Conservation (phyloP, 1,139 yeast species). For the Candida tetrigidarum region DNA sequence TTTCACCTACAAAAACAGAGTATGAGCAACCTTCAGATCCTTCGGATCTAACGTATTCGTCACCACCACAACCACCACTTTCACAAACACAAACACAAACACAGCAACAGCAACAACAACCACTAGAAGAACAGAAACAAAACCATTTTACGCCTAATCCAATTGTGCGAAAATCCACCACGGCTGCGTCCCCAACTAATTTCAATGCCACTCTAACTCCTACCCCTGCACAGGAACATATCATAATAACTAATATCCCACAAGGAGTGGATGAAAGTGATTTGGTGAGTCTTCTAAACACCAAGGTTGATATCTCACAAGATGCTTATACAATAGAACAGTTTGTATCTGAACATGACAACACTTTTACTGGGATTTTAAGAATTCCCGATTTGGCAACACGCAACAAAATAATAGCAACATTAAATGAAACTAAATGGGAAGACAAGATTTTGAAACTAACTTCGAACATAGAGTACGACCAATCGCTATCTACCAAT, state of each 20-base stretch:
- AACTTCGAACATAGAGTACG: background rate
- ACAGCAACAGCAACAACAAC: constrained; percentile 1
- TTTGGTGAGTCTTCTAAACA: background rate
- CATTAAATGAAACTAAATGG: constrained; percentile 1
- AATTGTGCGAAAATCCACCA: constrained; percentile 4
- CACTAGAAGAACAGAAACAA: background rate
- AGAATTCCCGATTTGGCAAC: constrained; percentile 5
- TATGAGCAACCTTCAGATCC: constrained; percentile 1
- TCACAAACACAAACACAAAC: too few relatives aligned
- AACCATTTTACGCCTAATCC: constrained; percentile 2
- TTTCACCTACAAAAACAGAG: constrained; percentile 22
- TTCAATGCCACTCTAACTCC: background rate
- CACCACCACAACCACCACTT: background rate
- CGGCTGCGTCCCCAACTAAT: constrained; percentile 7
- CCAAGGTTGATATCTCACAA: background rate
- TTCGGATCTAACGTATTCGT: constrained; percentile 1
- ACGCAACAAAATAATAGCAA: constrained; percentile 3
- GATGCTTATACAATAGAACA: background rate
- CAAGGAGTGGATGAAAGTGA: background rate
- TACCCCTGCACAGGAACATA: background rate
- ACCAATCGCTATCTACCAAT: background rate
- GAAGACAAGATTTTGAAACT: constrained; percentile 1
- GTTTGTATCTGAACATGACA: background rate
- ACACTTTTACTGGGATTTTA: background rate
- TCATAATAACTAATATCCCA: constrained; percentile 6